These are phyloP conservation scores for Eutrema heterophyllum DNA, from an alignment of 345 rosid species.

Conservation along the genomic window DNA sequence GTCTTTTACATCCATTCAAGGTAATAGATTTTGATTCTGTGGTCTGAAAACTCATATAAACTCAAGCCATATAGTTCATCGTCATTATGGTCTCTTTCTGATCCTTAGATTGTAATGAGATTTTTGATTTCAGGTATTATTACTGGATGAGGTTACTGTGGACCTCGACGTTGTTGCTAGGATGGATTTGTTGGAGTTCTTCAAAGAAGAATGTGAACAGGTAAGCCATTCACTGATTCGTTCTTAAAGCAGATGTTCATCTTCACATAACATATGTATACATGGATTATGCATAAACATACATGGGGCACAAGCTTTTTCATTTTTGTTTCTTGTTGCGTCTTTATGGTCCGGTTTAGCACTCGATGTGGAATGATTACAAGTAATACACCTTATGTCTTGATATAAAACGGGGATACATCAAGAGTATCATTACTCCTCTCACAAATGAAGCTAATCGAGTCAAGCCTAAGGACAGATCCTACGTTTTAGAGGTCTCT, in stretches of 20 bases:
- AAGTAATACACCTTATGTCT: not conserved
- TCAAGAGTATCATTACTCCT: not conserved
- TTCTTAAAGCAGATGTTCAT: not conserved
- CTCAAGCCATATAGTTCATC: not conserved
- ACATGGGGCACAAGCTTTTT: not conserved
- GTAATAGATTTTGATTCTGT: conserved; percentile 27
- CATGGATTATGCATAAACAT: not conserved
- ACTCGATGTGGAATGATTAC: not conserved
- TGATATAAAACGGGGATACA: not conserved
- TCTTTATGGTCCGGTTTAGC: not conserved
- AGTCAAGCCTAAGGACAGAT: not conserved
- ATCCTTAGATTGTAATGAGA: not conserved
- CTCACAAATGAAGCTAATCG: not conserved
- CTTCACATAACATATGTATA: not conserved
- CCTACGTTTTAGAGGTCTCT: not conserved
- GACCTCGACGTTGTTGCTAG: conserved; percentile 95
- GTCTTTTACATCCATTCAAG: conserved; percentile 92
- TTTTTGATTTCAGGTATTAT: conserved; percentile 54
- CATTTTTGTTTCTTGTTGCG: not conserved
- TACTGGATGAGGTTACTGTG: conserved; percentile 93
- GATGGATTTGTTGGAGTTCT: conserved; percentile 86
- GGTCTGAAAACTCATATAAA: not conserved
- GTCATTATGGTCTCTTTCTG: not conserved
- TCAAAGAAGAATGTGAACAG: conserved; percentile 86
- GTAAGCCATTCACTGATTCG: conserved; percentile 27